Evolutionary conservation across 305 asterid genomes (phyloP), one percentile per base, ranked within the genome.

Genomic region (Stenogyne calaminthoides): DNA sequence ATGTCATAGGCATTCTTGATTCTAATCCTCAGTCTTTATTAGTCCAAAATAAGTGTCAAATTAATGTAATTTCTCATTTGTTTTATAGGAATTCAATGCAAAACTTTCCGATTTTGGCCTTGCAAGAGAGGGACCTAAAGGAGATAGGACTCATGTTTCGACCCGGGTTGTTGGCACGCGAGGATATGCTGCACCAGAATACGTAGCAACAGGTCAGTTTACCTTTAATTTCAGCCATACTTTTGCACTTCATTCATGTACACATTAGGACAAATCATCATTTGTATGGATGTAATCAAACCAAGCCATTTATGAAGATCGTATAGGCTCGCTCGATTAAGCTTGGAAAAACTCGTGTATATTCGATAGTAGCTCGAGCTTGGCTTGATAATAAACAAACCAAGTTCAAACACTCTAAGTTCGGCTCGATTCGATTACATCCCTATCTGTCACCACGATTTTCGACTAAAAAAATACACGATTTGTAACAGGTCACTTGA

Each of bases 141-240:
- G 95, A 6, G 97, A 91, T 55, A 77, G 81, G 69, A 91, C 96
- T 25, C 97, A 91, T 75, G 89, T 93, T 34, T 89, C 98, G 1
- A 91, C 98, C 18, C 81, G 98, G 47, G 86, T 93, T 9, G 66
- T 89, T 47, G 96, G 98, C 19, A 89, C 97, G 18, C 77, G 76
- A 20, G 98, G 97, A 3, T 93, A 93, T 37, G 97, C 97, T 59
- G 98, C 98, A 15, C 98, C 98, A 0, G 98, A 93, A 76, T 93
- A 93, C 46, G 80, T 93, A 19, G 90, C 97, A 19, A 89, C 97
- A 74, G 97, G 97, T 91, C 56, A 47, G 4, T 68, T 67, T 3
- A 12, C 42, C 18, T 6, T 15, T 18, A 34, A 9, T 52, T 18
- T 16, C 54, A 40, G 46, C 46, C 10, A 36, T 14, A 4, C 6